These are phyloP conservation scores for Chlamydomonas eustigma DNA, from an alignment of 139 green algal genomes.

Conservation along the genomic window DNA sequence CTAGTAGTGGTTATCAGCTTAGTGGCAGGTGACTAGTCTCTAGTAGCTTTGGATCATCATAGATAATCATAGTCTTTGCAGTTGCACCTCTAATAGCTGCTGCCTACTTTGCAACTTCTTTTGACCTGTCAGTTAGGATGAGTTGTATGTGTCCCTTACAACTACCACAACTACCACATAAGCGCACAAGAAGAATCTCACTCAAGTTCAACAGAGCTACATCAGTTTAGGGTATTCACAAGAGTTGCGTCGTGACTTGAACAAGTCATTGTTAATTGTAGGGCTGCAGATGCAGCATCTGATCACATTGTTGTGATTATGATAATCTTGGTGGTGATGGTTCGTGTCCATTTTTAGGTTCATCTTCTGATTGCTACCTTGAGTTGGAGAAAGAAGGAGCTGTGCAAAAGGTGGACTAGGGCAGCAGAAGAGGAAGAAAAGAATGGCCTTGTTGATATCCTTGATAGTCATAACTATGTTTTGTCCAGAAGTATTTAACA, in stretches of 20 bases:
- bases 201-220: neutral
- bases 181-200: neutral
- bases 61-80: no score
- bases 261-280: neutral
- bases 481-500: no score
- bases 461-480: no score
- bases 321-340: neutral
- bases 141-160: no score
- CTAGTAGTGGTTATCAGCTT: neutral
- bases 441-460: no score
- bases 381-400: neutral
- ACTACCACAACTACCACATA: no score
- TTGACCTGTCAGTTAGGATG: no score
- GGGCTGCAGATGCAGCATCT: no score
- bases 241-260: neutral
- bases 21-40: neutral
- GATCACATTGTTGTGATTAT: neutral
- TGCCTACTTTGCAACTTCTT: neutral
- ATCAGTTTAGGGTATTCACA: neutral
- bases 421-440: no score
- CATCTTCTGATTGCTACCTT: neutral
- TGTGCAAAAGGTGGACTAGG: neutral
- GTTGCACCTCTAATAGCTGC: no score
- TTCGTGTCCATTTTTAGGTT: neutral
- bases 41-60: neutral